phyloP scores from a whole-genome alignment of 768 basidiomycete species.

The Mycena sanguinolenta region DNA sequence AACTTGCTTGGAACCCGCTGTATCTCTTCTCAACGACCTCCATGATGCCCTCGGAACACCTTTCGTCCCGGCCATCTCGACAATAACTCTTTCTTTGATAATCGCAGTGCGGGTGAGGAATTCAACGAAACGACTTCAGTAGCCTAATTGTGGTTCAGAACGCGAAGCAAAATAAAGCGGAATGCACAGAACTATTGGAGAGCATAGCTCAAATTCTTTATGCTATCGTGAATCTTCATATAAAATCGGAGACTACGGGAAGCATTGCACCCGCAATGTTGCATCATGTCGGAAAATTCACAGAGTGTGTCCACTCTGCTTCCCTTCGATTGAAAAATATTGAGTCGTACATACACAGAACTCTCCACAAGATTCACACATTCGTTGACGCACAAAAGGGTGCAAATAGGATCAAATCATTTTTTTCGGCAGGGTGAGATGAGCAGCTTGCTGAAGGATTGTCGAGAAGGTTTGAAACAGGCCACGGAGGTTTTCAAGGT shows the following conservation, averaged over 20 bases:
- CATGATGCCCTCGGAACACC: neutral
- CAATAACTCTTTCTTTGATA: neutral
- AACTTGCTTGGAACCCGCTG: neutral
- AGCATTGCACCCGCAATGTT: neutral
- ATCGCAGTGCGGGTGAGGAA: neutral
- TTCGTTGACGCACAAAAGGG: neutral
- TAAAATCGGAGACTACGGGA: neutral
- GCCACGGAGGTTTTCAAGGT: neutral
- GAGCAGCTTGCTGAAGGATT: neutral
- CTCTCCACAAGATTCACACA: neutral
- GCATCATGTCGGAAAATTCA: neutral
- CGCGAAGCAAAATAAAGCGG: neutral
- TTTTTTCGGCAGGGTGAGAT: constrained; percentile 2
- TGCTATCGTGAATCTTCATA: neutral
- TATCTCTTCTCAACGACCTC: constrained; percentile 1
- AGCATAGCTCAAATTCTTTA: neutral
- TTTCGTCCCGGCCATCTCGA: neutral
- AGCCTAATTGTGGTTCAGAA: neutral
- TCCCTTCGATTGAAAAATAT: neutral
- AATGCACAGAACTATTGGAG: neutral
- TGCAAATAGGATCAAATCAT: neutral
- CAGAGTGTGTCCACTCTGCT: neutral
- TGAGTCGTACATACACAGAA: neutral
- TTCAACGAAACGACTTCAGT: neutral
- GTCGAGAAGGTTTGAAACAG: neutral